phyloP scores from a whole-genome alignment of 345 rosid species.

The Pugionium cornutum region DNA sequence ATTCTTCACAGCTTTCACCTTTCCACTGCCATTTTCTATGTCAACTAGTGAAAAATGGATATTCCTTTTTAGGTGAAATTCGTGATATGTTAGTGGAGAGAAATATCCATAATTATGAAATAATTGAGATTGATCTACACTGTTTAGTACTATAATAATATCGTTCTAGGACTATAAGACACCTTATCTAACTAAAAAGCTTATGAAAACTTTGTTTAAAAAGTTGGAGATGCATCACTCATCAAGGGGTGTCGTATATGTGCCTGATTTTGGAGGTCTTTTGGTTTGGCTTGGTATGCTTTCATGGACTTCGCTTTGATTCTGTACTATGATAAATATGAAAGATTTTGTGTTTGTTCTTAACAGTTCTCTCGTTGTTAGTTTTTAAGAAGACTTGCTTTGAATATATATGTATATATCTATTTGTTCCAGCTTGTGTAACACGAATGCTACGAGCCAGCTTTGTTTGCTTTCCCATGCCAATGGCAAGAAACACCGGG shows the following conservation, averaged over 20 bases:
- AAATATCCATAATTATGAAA: background rate
- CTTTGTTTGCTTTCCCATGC: slow-evolving; percentile 87
- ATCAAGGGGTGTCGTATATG: too few relatives aligned
- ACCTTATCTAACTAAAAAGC: background rate
- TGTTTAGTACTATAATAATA: background rate
- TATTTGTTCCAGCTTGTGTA: slow-evolving; percentile 46
- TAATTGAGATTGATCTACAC: background rate
- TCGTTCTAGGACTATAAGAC: background rate
- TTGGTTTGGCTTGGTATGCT: background rate
- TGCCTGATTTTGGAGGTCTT: too few relatives aligned
- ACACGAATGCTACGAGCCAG: slow-evolving; percentile 77
- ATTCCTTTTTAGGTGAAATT: too few relatives aligned
- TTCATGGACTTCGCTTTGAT: background rate
- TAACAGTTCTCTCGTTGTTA: background rate
- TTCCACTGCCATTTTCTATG: background rate
- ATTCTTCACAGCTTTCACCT: slow-evolving; percentile 2
- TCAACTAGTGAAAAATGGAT: too few relatives aligned
- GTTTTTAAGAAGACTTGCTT: background rate
- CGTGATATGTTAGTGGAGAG: too few relatives aligned
- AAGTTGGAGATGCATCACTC: too few relatives aligned
- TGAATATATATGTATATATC: background rate
- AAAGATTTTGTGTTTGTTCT: background rate
- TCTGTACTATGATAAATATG: background rate
- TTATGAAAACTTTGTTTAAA: background rate
- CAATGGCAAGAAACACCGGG: slow-evolving; percentile 89